Evolutionary conservation across 2,329 filamentous ascomycete genomes (phyloP).

Genomic region (Elsinoe australis): DNA sequence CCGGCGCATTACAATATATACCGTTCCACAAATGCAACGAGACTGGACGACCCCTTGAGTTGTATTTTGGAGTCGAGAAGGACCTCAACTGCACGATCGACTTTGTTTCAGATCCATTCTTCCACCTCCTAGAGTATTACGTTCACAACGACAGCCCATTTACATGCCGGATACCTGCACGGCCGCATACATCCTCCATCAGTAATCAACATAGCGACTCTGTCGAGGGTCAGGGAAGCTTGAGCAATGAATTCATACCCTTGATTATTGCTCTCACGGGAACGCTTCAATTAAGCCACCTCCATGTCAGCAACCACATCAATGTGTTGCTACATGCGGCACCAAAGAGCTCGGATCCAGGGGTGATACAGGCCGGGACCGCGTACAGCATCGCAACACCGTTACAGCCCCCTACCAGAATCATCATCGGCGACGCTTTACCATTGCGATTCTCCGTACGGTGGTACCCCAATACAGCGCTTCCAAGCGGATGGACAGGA

Average conservation of each 20-base stretch:
- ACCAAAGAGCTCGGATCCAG: conserved; percentile 46
- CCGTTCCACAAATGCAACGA: conserved; percentile 89
- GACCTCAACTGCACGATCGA: conserved; percentile 80
- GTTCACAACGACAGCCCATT: conserved; percentile 93
- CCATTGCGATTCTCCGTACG: conserved; percentile 71
- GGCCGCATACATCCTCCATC: conserved; percentile 49
- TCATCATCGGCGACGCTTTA: conserved; percentile 81
- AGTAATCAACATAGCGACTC: conserved; percentile 24
- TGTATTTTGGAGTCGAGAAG: conserved; percentile 73
- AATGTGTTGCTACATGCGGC: conserved; percentile 76
- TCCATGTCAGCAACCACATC: conserved; percentile 83
- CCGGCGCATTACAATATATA: conserved; percentile 81
- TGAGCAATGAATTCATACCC: conserved; percentile 58
- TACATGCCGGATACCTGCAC: conserved; percentile 78
- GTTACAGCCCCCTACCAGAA: conserved; percentile 47
- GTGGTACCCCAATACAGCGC: conserved; percentile 72
- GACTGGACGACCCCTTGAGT: conserved; percentile 70
- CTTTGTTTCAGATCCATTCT: conserved; percentile 69
- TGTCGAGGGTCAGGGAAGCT: conserved; percentile 29
- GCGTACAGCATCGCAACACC: conserved; percentile 73
- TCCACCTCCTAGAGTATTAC: conserved; percentile 92
- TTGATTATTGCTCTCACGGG: conserved; percentile 84
- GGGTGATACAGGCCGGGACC: conserved; percentile 76
- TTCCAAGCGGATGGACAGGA: conserved; percentile 53
- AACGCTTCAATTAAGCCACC: conserved; percentile 76